phyloP scores from a whole-genome alignment of 1,139 yeast species.

The Pichia sp. region DNA sequence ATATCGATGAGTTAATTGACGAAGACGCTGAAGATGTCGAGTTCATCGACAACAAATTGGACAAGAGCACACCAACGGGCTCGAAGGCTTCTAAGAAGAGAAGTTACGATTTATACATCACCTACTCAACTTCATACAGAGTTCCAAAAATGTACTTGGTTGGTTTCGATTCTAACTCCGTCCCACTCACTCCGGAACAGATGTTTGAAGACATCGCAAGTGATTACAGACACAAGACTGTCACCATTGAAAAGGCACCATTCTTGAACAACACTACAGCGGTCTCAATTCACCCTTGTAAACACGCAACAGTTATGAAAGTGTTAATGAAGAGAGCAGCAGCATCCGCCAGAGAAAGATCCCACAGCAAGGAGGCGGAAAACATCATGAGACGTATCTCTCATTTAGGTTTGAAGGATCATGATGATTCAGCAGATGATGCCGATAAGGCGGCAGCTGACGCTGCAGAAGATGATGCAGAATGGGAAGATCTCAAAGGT shows the following conservation, averaged over 20 bases:
- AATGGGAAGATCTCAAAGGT: constrained; percentile 43
- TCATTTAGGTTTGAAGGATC: constrained; percentile 36
- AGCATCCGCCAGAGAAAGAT: constrained; percentile 43
- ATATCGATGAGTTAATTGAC: constrained; percentile 25
- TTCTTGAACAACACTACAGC: constrained; percentile 75
- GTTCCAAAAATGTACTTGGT: constrained; percentile 94
- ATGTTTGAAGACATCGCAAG: constrained; percentile 95
- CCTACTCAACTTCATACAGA: constrained; percentile 91
- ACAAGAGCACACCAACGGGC: constrained; percentile 24
- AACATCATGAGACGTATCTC: constrained; percentile 38
- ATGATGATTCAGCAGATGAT: neutral
- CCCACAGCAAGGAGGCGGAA: constrained; percentile 34
- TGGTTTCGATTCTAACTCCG: constrained; percentile 82
- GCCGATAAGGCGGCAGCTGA: constrained; percentile 16
- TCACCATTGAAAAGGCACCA: constrained; percentile 92
- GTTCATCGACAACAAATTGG: constrained; percentile 28
- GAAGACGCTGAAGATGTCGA: constrained; percentile 26
- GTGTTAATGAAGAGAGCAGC: constrained; percentile 72
- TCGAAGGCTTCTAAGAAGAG: constrained; percentile 45
- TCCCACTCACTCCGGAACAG: constrained; percentile 80
- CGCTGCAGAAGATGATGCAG: constrained; percentile 38
- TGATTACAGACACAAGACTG: constrained; percentile 94
- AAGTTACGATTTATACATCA: constrained; percentile 82
- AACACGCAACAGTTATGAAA: constrained; percentile 93
- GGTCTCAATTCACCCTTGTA: constrained; percentile 95